Evolutionary conservation across 768 basidiomycete species (phyloP).

Genomic region (Pseudohyphozyma bogoriensis): DNA sequence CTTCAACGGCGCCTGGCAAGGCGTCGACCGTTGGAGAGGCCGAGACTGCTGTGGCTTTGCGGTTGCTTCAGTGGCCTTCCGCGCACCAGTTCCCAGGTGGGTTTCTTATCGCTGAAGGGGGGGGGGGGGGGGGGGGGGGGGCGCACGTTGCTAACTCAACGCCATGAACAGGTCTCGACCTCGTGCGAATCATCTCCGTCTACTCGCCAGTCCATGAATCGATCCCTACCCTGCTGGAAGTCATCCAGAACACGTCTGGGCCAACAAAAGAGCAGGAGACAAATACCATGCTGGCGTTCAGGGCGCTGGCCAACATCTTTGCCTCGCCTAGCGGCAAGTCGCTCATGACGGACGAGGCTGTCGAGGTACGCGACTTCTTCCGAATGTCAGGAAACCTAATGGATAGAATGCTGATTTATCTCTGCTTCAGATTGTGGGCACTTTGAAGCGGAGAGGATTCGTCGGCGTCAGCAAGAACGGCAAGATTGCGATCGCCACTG

Average conservation of each 20-base stretch:
- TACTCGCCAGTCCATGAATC: constrained; percentile 48
- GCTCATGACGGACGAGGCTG: constrained; percentile 27
- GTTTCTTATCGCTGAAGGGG: neutral
- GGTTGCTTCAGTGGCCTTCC: constrained; percentile 23
- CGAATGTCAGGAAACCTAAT: neutral
- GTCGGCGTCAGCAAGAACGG: constrained; percentile 55
- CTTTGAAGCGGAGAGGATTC: constrained; percentile 44
- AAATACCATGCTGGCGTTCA: constrained; percentile 67
- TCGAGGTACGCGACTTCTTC: constrained; percentile 17
- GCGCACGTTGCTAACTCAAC: no score
- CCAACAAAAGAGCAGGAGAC: constrained; percentile 61
- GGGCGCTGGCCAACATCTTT: constrained; percentile 70
- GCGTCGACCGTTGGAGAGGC: constrained; percentile 1
- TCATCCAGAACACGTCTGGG: neutral
- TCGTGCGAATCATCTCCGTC: constrained; percentile 64
- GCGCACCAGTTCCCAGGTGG: neutral
- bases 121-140: no score
- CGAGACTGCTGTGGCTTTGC: constrained; percentile 16
- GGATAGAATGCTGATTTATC: neutral
- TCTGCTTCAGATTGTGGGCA: constrained; percentile 49
- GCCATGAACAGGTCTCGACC: constrained; percentile 80
- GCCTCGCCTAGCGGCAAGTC: constrained; percentile 32
- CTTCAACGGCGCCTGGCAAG: constrained; percentile 29
- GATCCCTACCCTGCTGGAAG: constrained; percentile 46
- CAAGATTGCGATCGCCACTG: constrained; percentile 65